These are phyloP conservation scores for Fereydounia khargensis DNA, from an alignment of 1,284 basidiomycete species.

Conservation along the genomic window DNA sequence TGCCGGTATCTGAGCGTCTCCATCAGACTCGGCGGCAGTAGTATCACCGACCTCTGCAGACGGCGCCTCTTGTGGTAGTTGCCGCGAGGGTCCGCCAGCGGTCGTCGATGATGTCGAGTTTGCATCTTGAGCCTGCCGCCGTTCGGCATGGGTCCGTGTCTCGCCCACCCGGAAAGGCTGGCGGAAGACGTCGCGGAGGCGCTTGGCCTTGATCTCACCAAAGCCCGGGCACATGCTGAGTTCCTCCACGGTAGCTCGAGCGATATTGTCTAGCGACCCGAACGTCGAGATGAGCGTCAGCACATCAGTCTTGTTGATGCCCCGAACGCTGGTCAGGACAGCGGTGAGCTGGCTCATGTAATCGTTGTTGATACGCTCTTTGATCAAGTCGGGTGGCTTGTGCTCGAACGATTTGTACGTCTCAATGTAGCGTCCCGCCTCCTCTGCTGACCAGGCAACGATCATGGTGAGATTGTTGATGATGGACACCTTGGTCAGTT, in stretches of 20 bases:
- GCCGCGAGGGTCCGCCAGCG: too few relatives aligned
- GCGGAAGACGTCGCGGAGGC: constrained; percentile 62
- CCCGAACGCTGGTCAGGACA: constrained; percentile 83
- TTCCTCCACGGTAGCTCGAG: constrained; percentile 64
- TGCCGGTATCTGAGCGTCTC: neutral
- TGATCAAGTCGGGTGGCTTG: constrained; percentile 88
- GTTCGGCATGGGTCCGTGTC: constrained; percentile 73
- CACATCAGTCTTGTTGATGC: constrained; percentile 96
- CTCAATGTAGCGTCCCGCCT: constrained; percentile 85
- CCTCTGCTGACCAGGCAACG: constrained; percentile 82
- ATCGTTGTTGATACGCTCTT: constrained; percentile 85
- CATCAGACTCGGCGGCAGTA: neutral
- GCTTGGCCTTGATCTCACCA: constrained; percentile 86
- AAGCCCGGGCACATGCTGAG: constrained; percentile 84
- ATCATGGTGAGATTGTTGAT: constrained; percentile 90
- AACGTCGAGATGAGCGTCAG: constrained; percentile 71
- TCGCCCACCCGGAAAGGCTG: constrained; percentile 62
- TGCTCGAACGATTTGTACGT: constrained; percentile 91
- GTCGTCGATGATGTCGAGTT: too few relatives aligned
- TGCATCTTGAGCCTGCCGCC: constrained; percentile 59
- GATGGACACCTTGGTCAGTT: constrained; percentile 76
- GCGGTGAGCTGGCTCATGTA: constrained; percentile 77
- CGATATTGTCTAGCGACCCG: constrained; percentile 11
- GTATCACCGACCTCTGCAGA: neutral
- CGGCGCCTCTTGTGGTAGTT: constrained; percentile 1